Conservation (phyloP, 805 yeast species). For the Hanseniaspora thailandica region DNA sequence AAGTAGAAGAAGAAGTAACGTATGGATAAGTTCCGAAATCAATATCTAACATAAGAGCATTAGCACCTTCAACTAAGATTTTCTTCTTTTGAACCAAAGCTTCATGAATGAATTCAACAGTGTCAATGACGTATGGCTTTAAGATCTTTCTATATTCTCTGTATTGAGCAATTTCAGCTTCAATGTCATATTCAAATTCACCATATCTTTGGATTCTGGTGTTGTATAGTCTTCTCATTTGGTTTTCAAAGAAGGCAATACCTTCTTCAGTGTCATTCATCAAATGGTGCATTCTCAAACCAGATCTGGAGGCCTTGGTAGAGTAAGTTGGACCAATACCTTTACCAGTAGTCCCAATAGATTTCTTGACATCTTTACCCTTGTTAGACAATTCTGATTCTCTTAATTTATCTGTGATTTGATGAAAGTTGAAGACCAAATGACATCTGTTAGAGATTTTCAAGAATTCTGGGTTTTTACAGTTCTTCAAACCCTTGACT, state of each 20-base stretch:
- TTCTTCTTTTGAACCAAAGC: conserved; percentile 67
- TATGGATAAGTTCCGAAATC: conserved; percentile 98
- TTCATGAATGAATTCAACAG: conserved; percentile 69
- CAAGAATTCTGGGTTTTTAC: conserved; percentile 46
- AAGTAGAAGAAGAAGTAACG: conserved; percentile 90
- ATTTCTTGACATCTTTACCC: conserved; percentile 49
- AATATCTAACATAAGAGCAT: conserved; percentile 92
- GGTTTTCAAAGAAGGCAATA: conserved; percentile 80
- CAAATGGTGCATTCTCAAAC: conserved; percentile 91
- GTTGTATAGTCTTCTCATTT: conserved; percentile 62
- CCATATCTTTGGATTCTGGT: conserved; percentile 88
- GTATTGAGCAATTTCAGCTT: conserved; percentile 67
- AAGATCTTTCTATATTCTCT: conserved; percentile 60
- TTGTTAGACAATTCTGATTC: conserved; percentile 68
- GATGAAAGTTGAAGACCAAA: conserved; percentile 95
- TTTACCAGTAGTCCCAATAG: conserved; percentile 93
- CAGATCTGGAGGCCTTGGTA: conserved; percentile 93
- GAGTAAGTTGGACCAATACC: conserved; percentile 98
- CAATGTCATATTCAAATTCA: conserved; percentile 75
- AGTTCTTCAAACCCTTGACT: conserved; percentile 55
- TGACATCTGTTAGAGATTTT: conserved; percentile 91
- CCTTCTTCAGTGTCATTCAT: conserved; percentile 80
- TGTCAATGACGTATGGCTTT: conserved; percentile 87
- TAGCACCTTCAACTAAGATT: conserved; percentile 93
- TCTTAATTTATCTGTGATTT: conserved; percentile 87